Conservation (phyloP, 2,329 filamentous ascomycete species). For the Achaetomium macrosporum region DNA sequence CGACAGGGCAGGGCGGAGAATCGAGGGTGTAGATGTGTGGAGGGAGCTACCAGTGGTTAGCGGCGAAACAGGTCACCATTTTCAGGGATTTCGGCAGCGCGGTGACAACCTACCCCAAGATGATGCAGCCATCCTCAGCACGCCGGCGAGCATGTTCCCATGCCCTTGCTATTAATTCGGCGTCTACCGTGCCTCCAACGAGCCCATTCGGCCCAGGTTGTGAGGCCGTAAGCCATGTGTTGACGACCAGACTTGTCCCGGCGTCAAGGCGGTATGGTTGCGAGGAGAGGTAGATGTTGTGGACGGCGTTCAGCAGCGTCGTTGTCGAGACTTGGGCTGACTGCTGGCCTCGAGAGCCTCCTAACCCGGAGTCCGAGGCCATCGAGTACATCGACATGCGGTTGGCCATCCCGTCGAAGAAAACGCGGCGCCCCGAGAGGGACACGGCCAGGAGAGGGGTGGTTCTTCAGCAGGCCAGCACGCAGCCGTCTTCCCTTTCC, state of each 20-base stretch:
- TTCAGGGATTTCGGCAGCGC: background rate
- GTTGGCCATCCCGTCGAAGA: slow-evolving; percentile 47
- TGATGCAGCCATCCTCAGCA: slow-evolving; percentile 90
- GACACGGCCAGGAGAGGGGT: slow-evolving; percentile 15
- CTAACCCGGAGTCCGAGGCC: slow-evolving; percentile 53
- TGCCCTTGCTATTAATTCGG: slow-evolving; percentile 68
- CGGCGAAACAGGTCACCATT: slow-evolving; percentile 9
- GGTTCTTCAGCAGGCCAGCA: slow-evolving; percentile 4
- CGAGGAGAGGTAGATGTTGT: slow-evolving; percentile 77
- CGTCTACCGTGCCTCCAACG: slow-evolving; percentile 72
- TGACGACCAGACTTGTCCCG: slow-evolving; percentile 85
- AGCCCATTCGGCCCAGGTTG: slow-evolving; percentile 64
- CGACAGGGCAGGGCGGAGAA: slow-evolving; percentile 74
- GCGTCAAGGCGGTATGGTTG: slow-evolving; percentile 84
- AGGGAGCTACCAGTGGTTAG: slow-evolving; percentile 57
- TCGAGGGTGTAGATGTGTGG: slow-evolving; percentile 79
- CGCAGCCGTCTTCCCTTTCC: background rate
- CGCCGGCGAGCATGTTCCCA: slow-evolving; percentile 95
- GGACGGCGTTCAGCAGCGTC: slow-evolving; percentile 83
- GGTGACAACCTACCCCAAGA: slow-evolving; percentile 63
- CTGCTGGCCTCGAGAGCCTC: slow-evolving; percentile 57
- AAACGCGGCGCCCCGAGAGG: slow-evolving; percentile 31
- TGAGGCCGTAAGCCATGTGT: slow-evolving; percentile 85
- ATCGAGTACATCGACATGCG: slow-evolving; percentile 65
- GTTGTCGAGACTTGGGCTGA: slow-evolving; percentile 84